Evolutionary conservation across 495 filamentous ascomycete species (phyloP), one percentile per base, ranked within the genome.

Genomic region (Lasiosphaeris hirsuta): DNA sequence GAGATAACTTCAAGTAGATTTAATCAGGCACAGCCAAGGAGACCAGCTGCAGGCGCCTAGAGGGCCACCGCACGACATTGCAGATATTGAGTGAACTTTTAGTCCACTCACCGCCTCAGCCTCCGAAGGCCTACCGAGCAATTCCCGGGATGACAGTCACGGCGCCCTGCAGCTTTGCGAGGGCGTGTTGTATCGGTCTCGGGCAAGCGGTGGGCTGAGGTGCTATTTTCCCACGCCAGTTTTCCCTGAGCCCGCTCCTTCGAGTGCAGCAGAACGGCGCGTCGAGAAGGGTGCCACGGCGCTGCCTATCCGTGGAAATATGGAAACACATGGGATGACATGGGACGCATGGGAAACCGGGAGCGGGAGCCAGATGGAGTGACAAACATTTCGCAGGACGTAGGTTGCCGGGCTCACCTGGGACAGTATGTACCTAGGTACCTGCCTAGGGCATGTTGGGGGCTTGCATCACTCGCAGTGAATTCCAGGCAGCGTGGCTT

Each of bases 161-260:
- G 53, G 53, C 35, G 15, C 10, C 14, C 41, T 46, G 53, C 53
- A 45, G 42, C 42, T 33, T 45, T 41, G 42, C 53, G 53, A 55
- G 41, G 41, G 2, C 53, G 14, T 17, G 53, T n/a, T 37, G 14
- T 19, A 5, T 30, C 23, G 23, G 18, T 17, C 9, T 14, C 13
- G 19, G 51, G 39, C 38, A 23, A 54, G 51, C 19, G 51, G 40
- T 44, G 40, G 51, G 14, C 37, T 13, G 33, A 13, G 30, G 23
- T 54, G 51, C 51, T 54, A 54, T 54, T 54, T 54, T 54, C 51
- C 30, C 51, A 37, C 19, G 36, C 43, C 19, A 23, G 17, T 54
- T 54, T 17, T 14, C 23, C 17, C 17, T 45, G 43, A 30, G 23
- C 23, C 23, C 23, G 23, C 23, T 30, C 23, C 23, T 30, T 30